phyloP scores from a whole-genome alignment of 805 yeast species.

The Candida montana region DNA sequence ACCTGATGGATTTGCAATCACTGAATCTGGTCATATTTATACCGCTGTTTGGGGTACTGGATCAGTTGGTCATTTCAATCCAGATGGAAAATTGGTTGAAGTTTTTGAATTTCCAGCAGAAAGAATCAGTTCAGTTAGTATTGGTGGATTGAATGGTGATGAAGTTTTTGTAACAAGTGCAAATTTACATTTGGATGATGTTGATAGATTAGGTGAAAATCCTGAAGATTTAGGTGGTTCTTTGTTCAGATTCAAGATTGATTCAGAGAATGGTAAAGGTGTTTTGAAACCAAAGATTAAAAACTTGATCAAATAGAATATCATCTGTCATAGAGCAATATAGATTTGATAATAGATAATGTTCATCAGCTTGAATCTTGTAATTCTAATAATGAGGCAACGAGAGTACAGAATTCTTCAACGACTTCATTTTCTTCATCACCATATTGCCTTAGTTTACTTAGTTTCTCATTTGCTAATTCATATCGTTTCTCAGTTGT shows the following conservation, averaged over 20 bases:
- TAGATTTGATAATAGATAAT: too few species aligned
- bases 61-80: constrained; percentile 48
- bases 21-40: constrained; percentile 46
- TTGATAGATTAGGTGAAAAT: constrained; percentile 24
- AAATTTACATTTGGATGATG: constrained; percentile 41
- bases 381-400: constrained; percentile 12
- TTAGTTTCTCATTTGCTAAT: constrained; percentile 56
- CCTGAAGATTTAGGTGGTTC: constrained; percentile 58
- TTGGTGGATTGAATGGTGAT: constrained; percentile 34
- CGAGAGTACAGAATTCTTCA: constrained; percentile 55
- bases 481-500: constrained; percentile 53
- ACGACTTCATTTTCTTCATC: constrained; percentile 59
- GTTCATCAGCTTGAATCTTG: too few species aligned
- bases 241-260: constrained; percentile 42
- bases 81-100: constrained; percentile 44
- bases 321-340: too few species aligned
- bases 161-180: constrained; percentile 69
- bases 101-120: constrained; percentile 52
- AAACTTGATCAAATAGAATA: constrained; percentile 5
- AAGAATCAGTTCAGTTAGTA: constrained; percentile 59
- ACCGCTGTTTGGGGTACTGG: constrained; percentile 63
- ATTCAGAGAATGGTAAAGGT: constrained; percentile 33
- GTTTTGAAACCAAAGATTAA: constrained; percentile 20
- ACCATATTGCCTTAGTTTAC: constrained; percentile 59
- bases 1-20: constrained; percentile 78